Percentiles rank a stretch among this genome's conserved stretches.
These are phyloP conservation scores for Chondrus crispus DNA, from an alignment of 23 red algal species.

Conservation along the genomic window DNA sequence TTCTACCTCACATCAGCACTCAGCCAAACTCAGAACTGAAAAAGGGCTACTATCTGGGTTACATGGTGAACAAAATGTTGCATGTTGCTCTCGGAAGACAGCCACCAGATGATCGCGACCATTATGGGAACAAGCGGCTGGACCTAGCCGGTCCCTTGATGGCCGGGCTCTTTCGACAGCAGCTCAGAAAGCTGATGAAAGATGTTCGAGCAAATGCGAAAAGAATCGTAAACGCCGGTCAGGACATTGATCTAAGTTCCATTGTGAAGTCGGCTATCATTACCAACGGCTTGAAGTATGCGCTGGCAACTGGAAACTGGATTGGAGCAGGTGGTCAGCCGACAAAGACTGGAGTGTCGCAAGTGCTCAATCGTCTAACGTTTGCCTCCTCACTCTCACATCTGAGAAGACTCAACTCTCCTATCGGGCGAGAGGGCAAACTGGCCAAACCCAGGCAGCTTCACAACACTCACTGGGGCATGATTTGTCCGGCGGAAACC, in stretches of 20 bases:
- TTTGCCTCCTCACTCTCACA: constrained; percentile 97
- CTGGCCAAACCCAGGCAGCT: constrained; percentile 98
- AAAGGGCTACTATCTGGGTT: constrained; percentile 96
- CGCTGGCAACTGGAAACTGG: constrained; percentile 98
- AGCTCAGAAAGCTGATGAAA: constrained; percentile 74
- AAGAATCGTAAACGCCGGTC: constrained; percentile 57
- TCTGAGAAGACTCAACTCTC: constrained; percentile 92
- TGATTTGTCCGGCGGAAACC: constrained; percentile 99
- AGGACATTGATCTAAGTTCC: constrained; percentile 66
- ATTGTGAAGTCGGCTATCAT: constrained; percentile 88
- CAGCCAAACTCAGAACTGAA: constrained; percentile 70
- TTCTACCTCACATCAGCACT: constrained; percentile 95
- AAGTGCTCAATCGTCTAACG: constrained; percentile 97
- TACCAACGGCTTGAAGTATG: constrained; percentile 91
- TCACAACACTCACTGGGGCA: constrained; percentile 99
- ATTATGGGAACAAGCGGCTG: constrained; percentile 96
- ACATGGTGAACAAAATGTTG: constrained; percentile 93
- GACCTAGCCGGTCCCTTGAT: constrained; percentile 93
- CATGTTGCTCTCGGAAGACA: constrained; percentile 82
- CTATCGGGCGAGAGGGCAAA: constrained; percentile 98
- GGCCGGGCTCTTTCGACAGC: constrained; percentile 88
- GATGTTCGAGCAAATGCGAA: constrained; percentile 61
- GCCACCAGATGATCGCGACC: constrained; percentile 89
- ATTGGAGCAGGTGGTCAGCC: constrained; percentile 47
- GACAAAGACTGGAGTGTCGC: constrained; percentile 92